phyloP scores from a whole-genome alignment of 2,329 filamentous ascomycete species.

The Xylaria sp. region DNA sequence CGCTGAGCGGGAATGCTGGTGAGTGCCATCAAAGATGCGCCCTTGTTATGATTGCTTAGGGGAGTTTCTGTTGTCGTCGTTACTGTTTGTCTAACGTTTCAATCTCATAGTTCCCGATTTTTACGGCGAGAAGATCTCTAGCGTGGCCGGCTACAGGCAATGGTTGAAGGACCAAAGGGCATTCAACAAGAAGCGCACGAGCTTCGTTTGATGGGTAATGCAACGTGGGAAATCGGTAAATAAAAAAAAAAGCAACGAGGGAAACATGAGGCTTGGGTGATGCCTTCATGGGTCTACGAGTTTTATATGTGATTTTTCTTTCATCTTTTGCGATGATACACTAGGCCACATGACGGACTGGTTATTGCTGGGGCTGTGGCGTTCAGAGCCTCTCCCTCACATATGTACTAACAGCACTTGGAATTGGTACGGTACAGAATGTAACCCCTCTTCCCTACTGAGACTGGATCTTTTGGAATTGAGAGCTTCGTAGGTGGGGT shows the following conservation, averaged over 20 bases:
- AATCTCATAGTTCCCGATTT: conserved; percentile 77
- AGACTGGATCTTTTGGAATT: conserved; percentile 5
- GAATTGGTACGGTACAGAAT: conserved; percentile 32
- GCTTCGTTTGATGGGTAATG: conserved; percentile 53
- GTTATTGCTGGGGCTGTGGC: conserved; percentile 24
- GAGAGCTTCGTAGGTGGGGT: conserved; percentile 4
- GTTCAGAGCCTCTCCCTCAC: conserved; percentile 36
- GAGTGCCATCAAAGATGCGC: conserved; percentile 29
- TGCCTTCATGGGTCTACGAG: conserved; percentile 7
- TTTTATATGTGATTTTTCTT: conserved; percentile 16
- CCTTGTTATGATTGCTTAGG: background rate
- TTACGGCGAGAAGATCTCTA: conserved; percentile 98
- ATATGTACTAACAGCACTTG: conserved; percentile 32
- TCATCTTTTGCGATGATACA: background rate
- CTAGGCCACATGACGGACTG: background rate
- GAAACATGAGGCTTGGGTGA: conserved; percentile 4
- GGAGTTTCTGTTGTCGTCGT: background rate
- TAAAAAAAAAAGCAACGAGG: background rate
- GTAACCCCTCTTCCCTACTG: conserved; percentile 28
- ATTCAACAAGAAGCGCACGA: conserved; percentile 87
- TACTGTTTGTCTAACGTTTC: background rate
- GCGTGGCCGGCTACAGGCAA: conserved; percentile 85
- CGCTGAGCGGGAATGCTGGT: conserved; percentile 78
- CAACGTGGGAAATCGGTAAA: background rate
- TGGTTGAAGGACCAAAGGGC: conserved; percentile 98